Evolutionary conservation across 345 rosid species (phyloP).

Genomic region (Ceriops tagal): DNA sequence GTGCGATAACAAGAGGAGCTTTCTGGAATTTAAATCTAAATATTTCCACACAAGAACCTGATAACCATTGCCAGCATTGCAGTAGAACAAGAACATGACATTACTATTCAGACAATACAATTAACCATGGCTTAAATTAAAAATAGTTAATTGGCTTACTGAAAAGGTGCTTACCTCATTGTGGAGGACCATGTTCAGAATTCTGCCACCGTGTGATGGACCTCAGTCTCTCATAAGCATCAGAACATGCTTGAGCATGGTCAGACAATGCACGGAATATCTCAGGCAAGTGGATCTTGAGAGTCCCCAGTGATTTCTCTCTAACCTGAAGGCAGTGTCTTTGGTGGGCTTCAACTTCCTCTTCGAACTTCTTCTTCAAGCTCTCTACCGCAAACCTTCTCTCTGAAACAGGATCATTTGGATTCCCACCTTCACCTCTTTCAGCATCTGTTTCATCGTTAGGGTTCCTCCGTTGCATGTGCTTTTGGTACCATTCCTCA

Average conservation of each 20-base stretch:
- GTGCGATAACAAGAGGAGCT: neutral
- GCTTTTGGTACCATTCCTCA: constrained; percentile 83
- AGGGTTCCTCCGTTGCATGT: constrained; percentile 52
- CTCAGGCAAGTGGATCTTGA: constrained; percentile 77
- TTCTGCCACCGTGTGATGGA: constrained; percentile 36
- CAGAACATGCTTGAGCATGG: constrained; percentile 62
- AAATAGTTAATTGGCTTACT: constrained; percentile 10
- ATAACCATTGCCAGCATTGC: neutral
- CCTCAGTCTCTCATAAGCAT: constrained; percentile 61
- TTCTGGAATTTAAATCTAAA: neutral
- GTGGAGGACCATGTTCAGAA: constrained; percentile 21
- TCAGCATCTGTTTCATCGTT: constrained; percentile 43
- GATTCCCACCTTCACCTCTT: constrained; percentile 48
- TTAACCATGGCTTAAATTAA: neutral
- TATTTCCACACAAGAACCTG: neutral
- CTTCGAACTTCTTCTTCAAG: constrained; percentile 68
- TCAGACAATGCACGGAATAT: constrained; percentile 77
- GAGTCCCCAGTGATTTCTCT: constrained; percentile 80
- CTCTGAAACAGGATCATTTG: constrained; percentile 66
- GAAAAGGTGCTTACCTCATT: neutral
- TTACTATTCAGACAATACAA: neutral
- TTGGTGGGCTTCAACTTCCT: constrained; percentile 59
- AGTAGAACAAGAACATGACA: neutral
- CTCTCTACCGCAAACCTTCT: constrained; percentile 64
- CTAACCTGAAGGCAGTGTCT: constrained; percentile 84